Evolutionary conservation across 2,329 filamentous ascomycete genomes (phyloP).

Genomic region (Hortaea werneckii): DNA sequence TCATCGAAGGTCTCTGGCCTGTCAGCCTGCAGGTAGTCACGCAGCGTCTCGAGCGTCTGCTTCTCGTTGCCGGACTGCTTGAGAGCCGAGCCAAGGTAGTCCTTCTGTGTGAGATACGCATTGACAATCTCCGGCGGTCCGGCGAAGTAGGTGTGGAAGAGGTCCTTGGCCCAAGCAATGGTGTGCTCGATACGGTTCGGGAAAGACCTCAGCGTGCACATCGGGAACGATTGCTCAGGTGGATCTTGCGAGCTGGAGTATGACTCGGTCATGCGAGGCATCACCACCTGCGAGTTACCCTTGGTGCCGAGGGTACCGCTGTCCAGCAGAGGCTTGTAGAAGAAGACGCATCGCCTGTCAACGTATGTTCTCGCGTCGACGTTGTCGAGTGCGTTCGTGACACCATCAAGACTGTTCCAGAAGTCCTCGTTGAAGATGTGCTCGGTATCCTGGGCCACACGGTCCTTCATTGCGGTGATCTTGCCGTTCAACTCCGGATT

Average conservation of each 20-base stretch:
- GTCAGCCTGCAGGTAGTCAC: constrained; percentile 82
- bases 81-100: constrained; percentile 76
- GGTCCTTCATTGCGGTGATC: constrained; percentile 76
- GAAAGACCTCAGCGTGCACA: constrained; percentile 96
- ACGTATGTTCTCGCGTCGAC: constrained; percentile 95
- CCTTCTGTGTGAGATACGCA: constrained; percentile 74
- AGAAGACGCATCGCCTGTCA: constrained; percentile 92
- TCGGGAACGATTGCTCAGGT: constrained; percentile 96
- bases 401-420: constrained; percentile 77
- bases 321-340: constrained; percentile 91
- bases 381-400: constrained; percentile 96
- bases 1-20: constrained; percentile 90
- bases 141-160: constrained; percentile 90
- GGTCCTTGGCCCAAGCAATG: constrained; percentile 93
- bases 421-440: constrained; percentile 89
- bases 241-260: constrained; percentile 97
- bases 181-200: constrained; percentile 98
- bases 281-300: constrained; percentile 92
- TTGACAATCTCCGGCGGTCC: constrained; percentile 92
- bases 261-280: constrained; percentile 85
- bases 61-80: constrained; percentile 95
- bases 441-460: constrained; percentile 86
- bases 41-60: constrained; percentile 79
- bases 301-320: constrained; percentile 98
- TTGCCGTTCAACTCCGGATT: constrained; percentile 85